Percentiles rank a stretch among this genome's conserved stretches.
Evolutionary conservation across 371 early-diverging fungal species (phyloP).

Genomic region (Lichtheimia ramosa): DNA sequence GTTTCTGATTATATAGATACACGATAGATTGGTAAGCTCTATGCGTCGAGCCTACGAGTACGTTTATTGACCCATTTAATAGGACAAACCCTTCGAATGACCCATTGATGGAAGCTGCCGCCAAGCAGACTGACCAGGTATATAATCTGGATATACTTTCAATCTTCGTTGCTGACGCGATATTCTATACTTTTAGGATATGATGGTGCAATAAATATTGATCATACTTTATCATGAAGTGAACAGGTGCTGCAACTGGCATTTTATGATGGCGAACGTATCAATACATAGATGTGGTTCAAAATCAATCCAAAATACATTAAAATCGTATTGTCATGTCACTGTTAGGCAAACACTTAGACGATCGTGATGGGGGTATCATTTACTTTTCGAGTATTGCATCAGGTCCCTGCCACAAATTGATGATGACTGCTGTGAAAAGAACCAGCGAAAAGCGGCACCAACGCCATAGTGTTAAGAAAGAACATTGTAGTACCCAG

Average conservation of each 20-base stretch:
- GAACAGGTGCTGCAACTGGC: neutral
- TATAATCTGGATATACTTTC: neutral
- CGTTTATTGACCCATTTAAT: neutral
- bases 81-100: conserved; percentile 30
- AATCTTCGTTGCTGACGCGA: too few species aligned
- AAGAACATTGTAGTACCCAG: conserved; percentile 25
- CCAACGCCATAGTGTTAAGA: conserved; percentile 52
- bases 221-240: neutral
- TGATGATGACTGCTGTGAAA: conserved; percentile 44
- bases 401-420: conserved; percentile 37
- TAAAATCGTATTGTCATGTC: too few species aligned
- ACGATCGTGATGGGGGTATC: neutral
- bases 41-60: neutral
- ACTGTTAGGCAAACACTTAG: too few species aligned
- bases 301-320: too few species aligned
- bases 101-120: conserved; percentile 10
- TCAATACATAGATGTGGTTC: too few species aligned
- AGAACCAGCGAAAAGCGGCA: conserved; percentile 51
- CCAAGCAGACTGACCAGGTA: conserved; percentile 24
- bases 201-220: conserved; percentile 32
- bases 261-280: neutral
- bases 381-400: conserved; percentile 20
- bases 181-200: conserved; percentile 19
- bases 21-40: conserved; percentile 42
- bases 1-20: conserved; percentile 24